These are phyloP conservation scores for Backusella tarrabulga DNA, from an alignment of 192 early-diverging fungal genomes.

Conservation along the genomic window DNA sequence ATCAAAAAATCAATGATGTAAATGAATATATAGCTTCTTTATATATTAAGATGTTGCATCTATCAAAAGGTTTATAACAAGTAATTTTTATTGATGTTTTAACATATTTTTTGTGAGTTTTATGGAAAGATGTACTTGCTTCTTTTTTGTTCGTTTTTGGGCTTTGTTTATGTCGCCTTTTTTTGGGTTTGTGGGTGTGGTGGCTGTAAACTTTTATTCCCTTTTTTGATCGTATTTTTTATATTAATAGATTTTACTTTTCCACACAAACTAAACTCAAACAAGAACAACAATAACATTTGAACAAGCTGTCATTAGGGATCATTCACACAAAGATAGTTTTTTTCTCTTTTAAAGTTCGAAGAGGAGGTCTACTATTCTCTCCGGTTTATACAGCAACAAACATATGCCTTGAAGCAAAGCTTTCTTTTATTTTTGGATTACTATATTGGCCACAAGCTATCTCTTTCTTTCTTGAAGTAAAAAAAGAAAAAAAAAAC, in stretches of 20 bases:
- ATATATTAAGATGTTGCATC: background rate
- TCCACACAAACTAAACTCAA: background rate
- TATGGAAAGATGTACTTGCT: background rate
- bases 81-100: background rate
- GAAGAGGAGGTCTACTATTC: background rate
- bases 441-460: background rate
- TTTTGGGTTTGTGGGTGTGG: background rate
- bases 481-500: background rate
- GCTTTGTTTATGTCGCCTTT: constrained; percentile 4
- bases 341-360: background rate
- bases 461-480: background rate
- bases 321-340: background rate
- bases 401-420: too few relatives aligned
- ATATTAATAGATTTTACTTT: background rate
- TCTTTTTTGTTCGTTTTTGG: background rate
- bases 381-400: background rate
- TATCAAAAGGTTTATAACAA: background rate
- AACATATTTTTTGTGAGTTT: background rate
- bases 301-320: background rate
- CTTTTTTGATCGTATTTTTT: background rate
- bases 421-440: too few relatives aligned
- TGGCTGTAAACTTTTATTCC: background rate
- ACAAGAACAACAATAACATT: background rate
- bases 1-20: background rate
- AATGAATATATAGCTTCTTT: background rate